A percentile compares a stretch with the other conserved stretches of the same genome.
These are phyloP conservation scores for Rhodosporidiobolus odoratus DNA, from an alignment of 768 basidiomycete species.

Conservation along the genomic window DNA sequence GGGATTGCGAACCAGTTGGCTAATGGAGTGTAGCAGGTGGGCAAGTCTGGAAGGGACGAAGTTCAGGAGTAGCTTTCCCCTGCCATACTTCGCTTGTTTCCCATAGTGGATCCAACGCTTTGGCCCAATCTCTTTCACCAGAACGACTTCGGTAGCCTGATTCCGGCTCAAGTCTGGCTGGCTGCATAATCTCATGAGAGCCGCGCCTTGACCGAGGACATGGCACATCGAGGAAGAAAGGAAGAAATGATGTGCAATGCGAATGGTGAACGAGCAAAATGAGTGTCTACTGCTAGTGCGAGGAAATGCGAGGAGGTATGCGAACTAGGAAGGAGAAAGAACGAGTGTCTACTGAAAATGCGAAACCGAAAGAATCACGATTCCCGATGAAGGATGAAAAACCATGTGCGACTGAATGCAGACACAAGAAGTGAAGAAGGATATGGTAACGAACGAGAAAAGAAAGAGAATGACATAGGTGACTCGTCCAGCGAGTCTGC, in stretches of 20 bases:
- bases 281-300: neutral
- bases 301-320: no score
- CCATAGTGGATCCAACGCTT: no score
- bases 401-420: neutral
- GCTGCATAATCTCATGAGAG: neutral
- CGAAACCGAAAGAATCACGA: neutral
- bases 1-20: neutral
- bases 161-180: no score
- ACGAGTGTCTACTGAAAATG: neutral
- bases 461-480: neutral
- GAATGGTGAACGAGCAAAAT: no score
- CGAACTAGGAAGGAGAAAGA: neutral
- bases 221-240: neutral
- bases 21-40: neutral
- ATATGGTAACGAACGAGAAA: neutral
- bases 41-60: neutral
- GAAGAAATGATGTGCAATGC: neutral
- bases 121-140: no score
- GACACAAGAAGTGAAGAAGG: neutral
- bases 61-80: no score
- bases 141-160: no score
- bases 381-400: no score
- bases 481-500: neutral
- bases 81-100: no score
- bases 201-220: no score